phyloP scores from a whole-genome alignment of 2,329 filamentous ascomycete species.

The Alternaria longipes region DNA sequence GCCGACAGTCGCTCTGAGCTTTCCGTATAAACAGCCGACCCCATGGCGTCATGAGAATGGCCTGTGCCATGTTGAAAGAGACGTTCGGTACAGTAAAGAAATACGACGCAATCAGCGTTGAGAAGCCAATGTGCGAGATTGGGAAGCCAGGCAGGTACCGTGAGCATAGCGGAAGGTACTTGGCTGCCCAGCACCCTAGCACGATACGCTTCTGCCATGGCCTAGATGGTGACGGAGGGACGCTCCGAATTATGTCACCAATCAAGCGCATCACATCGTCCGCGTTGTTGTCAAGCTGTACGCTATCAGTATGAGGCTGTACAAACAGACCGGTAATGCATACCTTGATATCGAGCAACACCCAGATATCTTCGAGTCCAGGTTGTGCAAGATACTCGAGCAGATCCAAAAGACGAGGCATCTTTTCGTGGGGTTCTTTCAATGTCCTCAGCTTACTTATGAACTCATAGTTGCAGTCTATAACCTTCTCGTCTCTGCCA shows the following conservation, averaged over 20 bases:
- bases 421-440: constrained; percentile 71
- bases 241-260: constrained; percentile 68
- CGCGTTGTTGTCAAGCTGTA: constrained; percentile 73
- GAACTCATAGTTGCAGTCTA: constrained; percentile 79
- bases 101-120: constrained; percentile 71
- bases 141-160: constrained; percentile 70
- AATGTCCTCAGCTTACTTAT: constrained; percentile 74
- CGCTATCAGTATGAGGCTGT: constrained; percentile 10
- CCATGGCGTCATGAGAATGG: constrained; percentile 71
- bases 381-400: constrained; percentile 74
- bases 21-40: constrained; percentile 73
- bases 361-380: constrained; percentile 74
- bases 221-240: constrained; percentile 48
- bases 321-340: constrained; percentile 4
- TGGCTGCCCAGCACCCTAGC: constrained; percentile 83
- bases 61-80: constrained; percentile 80
- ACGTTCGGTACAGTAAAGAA: constrained; percentile 75
- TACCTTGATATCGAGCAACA: constrained; percentile 90
- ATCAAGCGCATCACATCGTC: constrained; percentile 76
- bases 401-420: constrained; percentile 79
- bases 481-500: constrained; percentile 74
- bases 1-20: constrained; percentile 64
- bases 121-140: constrained; percentile 74
- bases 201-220: constrained; percentile 79
- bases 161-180: constrained; percentile 72